Evolutionary conservation across 495 filamentous ascomycete species (phyloP), one percentile per base, ranked within the genome.

Genomic region (Tuber brumale): DNA sequence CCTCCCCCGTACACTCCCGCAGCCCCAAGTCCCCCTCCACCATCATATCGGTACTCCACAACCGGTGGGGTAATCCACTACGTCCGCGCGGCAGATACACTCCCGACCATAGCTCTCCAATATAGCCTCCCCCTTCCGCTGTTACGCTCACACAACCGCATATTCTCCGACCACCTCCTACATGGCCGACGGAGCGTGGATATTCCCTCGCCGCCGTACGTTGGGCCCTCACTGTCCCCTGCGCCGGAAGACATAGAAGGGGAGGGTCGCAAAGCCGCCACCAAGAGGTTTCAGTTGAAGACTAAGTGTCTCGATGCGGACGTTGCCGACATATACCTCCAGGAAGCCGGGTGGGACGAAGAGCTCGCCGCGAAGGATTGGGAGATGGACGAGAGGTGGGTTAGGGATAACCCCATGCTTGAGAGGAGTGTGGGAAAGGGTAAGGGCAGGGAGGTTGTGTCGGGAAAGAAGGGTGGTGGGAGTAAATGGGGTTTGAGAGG

Each of bases 331-430:
- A 81, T 93, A 42, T 95, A 94, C 80, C 83, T 94, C 42, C 85
- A 91, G 74, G 89, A 90, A 80, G 85, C 86, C 23, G 86, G 88
- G 23, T 93, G 91, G 83, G 86, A 93, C 70, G 84, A 93, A 27
- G 87, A 88, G 23, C 79, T 80, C 21, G 92, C 92, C 2, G 86
- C 90, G 0, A 85, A 87, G 44, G 85, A 86, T 8, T 94, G 87
- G 81, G 85, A 86, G 76, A 90, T 86, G 0, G 92, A 94, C 78
- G 91, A 92, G 81, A 84, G 82, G 69, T 94, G 92, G 92, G 92
- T 92, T 82, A 87, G 85, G 74, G 88, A 88, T 46, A 87, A 94
- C 81, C 91, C 91, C 0, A 84, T 92, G 71, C 81, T 85, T 70
- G 84, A 83, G 18, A 78, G 27, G 12, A 16, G 80, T 73, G 43